Base-by-base conservation (phyloP, 1,284 basidiomycete species). In the Rhodotorula sp. region DNA sequence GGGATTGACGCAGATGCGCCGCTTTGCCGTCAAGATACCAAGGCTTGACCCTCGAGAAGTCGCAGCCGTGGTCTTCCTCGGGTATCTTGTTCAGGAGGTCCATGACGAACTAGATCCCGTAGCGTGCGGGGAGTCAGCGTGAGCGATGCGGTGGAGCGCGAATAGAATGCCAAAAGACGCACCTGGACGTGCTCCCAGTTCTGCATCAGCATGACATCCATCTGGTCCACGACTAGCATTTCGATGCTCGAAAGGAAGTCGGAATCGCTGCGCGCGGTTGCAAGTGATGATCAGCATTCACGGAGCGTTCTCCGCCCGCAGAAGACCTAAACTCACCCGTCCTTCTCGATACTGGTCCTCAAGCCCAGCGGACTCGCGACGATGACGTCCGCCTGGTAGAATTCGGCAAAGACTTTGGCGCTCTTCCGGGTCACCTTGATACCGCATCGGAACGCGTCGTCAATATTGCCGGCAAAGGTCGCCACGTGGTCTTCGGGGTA, bases 131-230 rank as follows among this genome's bases (percentile, higher is more conserved):
- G 16, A 52, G 31, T 66, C 52, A 21, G 46, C 5, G 15, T 46
- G 48, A 29, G 10, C 10, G 31, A 1, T 6, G 39, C 68, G 21
- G 12, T 21, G 52, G 48, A 49, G 48, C 48, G 3, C 20, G 3
- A n/a, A 23, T 6, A 23, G 7, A n/a, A n/a, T 15, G 6, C 26
- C 29, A 39, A 34, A 20, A 46, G 20, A 77, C 84, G 64, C 77
- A 91, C 93, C 85, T 95, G 91, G 23, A 96, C 86, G 80, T 99
- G 96, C 64, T 98, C 94, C 97, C 97, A 99, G 79, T 99, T 99
- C 83, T 99, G 96, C 97, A 99, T 99, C 12, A 88, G 87, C 80
- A 99, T 87, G 3, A 91, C 90, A 80, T 99, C 94, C 83, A 92
- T 85, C 78, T 98, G 94, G 81, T 99, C 97, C 15, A 91, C 86